phyloP scores from a whole-genome alignment of 2,329 filamentous ascomycete species.

The Boeremia exigua region DNA sequence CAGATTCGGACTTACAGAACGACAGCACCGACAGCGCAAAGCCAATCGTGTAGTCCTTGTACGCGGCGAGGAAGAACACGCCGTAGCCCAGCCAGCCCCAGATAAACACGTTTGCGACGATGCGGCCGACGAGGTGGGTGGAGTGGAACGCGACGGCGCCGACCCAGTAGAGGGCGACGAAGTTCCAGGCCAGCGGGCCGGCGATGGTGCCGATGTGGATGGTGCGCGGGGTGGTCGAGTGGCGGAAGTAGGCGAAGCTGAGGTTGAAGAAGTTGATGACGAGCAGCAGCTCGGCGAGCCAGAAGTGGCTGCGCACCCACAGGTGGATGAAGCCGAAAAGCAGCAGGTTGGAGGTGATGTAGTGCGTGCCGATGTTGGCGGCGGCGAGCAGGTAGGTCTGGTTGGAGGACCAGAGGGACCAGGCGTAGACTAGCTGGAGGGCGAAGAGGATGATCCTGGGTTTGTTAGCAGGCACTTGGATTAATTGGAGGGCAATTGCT shows the following conservation, averaged over 20 bases:
- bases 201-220: constrained; percentile 79
- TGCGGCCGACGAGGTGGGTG: constrained; percentile 70
- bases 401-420: constrained; percentile 75
- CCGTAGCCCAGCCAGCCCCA: constrained; percentile 83
- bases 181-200: constrained; percentile 83
- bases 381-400: constrained; percentile 69
- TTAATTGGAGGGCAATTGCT: neutral
- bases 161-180: constrained; percentile 87
- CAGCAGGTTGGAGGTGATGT: constrained; percentile 84
- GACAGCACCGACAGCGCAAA: constrained; percentile 76
- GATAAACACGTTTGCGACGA: constrained; percentile 86
- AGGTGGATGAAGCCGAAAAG: constrained; percentile 83
- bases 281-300: constrained; percentile 76
- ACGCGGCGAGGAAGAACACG: constrained; percentile 73
- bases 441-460: constrained; percentile 74
- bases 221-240: constrained; percentile 72
- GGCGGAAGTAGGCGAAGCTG: constrained; percentile 78
- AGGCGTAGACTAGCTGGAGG: constrained; percentile 76
- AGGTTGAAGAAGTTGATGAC: constrained; percentile 85
- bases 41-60: constrained; percentile 79
- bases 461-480: neutral
- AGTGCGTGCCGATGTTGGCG: constrained; percentile 80
- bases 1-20: constrained; percentile 60
- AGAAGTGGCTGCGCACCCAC: constrained; percentile 78
- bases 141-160: constrained; percentile 80